Conservation (phyloP, 225 moss, liverwort and hornwort species). For the Polytrichum commune region DNA sequence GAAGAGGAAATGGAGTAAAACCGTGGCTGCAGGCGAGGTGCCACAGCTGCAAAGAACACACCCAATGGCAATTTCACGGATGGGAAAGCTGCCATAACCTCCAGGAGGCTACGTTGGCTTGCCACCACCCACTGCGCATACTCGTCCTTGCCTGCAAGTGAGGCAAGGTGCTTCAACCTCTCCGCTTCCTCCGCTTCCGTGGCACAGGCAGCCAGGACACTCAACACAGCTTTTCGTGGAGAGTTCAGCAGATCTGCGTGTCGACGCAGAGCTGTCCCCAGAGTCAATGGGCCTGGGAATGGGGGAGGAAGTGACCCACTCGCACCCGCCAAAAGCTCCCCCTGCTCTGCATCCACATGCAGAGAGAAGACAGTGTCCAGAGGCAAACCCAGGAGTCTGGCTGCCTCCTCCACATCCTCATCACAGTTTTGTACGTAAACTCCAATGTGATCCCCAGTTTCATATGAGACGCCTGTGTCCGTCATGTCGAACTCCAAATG, state of each 20-base stretch:
- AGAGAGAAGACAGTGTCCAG: constrained; percentile 73
- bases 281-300: constrained; percentile 63
- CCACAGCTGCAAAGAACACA: constrained; percentile 87
- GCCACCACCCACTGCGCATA: constrained; percentile 69
- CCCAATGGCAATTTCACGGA: constrained; percentile 80
- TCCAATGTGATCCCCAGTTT: constrained; percentile 90
- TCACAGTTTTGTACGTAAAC: constrained; percentile 65
- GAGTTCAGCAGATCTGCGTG: constrained; percentile 74
- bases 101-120: constrained; percentile 73
- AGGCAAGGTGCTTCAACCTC: constrained; percentile 65
- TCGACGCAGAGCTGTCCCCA: constrained; percentile 65
- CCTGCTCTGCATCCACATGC: constrained; percentile 62
- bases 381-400: constrained; percentile 49
- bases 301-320: constrained; percentile 61
- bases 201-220: constrained; percentile 62
- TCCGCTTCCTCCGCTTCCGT: constrained; percentile 46
- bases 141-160: constrained; percentile 77
- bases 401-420: constrained; percentile 76
- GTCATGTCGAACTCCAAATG: constrained; percentile 92
- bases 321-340: constrained; percentile 52
- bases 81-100: constrained; percentile 77
- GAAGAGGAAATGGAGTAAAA: constrained; percentile 99
- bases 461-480: constrained; percentile 61
- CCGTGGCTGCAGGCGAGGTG: constrained; percentile 72
- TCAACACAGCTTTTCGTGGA: constrained; percentile 65